Conservation (phyloP, 331 rosid genomes). For the Acacia pycnantha region DNA sequence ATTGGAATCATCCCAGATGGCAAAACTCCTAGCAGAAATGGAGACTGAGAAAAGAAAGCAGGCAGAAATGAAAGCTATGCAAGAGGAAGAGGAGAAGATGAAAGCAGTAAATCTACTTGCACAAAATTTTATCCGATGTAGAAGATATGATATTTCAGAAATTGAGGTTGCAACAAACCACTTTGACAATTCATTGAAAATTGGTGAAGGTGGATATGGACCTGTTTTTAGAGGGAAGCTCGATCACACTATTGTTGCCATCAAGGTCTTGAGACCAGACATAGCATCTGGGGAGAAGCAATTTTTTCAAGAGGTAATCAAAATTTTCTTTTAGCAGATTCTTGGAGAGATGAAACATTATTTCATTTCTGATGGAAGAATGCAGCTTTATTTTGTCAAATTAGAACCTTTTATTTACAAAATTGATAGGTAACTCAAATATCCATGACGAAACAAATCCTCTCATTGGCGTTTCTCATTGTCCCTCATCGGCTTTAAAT, state of each 20-base stretch:
- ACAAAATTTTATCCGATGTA: conserved; percentile 30
- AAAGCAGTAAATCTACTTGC: conserved; percentile 32
- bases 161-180: conserved; percentile 73
- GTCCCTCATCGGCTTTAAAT: no score
- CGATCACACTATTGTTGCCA: conserved; percentile 79
- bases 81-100: conserved; percentile 42
- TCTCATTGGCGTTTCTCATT: no score
- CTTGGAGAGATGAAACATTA: no score
- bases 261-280: conserved; percentile 81
- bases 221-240: conserved; percentile 72
- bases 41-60: conserved; percentile 56
- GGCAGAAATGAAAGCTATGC: conserved; percentile 49
- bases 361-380: background rate
- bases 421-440: background rate
- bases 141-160: conserved; percentile 63
- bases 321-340: background rate
- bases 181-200: conserved; percentile 46
- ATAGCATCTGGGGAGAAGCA: conserved; percentile 71
- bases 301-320: conserved; percentile 82
- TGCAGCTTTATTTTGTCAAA: background rate
- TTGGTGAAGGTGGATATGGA: conserved; percentile 99
- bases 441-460: conserved; percentile 8
- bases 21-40: conserved; percentile 51
- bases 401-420: background rate
- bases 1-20: conserved; percentile 52